Base-by-base conservation (phyloP, 2,329 filamentous ascomycete species). In the Hymenoscyphus infarciens region DNA sequence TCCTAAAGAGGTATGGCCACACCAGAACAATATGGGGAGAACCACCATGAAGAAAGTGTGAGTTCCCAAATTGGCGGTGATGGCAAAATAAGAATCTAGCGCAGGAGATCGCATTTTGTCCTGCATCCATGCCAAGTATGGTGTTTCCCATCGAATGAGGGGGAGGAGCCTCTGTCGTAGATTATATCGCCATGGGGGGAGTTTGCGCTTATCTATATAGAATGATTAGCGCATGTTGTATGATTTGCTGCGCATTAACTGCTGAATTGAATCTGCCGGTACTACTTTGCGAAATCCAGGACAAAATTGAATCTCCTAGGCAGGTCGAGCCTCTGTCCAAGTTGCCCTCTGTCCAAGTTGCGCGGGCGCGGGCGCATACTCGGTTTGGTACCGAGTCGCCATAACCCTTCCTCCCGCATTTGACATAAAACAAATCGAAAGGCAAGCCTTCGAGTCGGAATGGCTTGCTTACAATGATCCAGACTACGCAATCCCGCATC, bases 11-110 rank as follows among this genome's bases (percentile, higher is more conserved):
- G 89, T 87, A 77, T 93, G 90, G 60, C 94, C 94, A 72, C 92
- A 97, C 95, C 95, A 99, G 80, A 98, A 98, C 70, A 97, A 84
- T 68, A 98, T 91, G 5, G 95, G 95, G 72, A 99, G 80, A 63
- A 92, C 89, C 69, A 97, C 84, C 93, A 98, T 98, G 81, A 97
- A 99, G 80, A 97, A 98, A 0, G 95, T 99, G 77, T 99, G 95
- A 0, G 95, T 99, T 68, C 95, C 92, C 61, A 98, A 84, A 76
- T 98, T 99, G 67, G 95, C 95, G 0, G 93, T 96, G 68, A 96
- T 91, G 58, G 95, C 94, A 77, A 99, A 99, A 80, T 97, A 99
- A 66, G 91, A 91, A 77, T 99, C 95, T 72, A 98, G 87, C 8
- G 90, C 84, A 0, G 92, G 91, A 22, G 91, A 89, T 72, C 94